phyloP scores from a whole-genome alignment of 108 stramenopile genomes.

The Cylindrotheca closterium region DNA sequence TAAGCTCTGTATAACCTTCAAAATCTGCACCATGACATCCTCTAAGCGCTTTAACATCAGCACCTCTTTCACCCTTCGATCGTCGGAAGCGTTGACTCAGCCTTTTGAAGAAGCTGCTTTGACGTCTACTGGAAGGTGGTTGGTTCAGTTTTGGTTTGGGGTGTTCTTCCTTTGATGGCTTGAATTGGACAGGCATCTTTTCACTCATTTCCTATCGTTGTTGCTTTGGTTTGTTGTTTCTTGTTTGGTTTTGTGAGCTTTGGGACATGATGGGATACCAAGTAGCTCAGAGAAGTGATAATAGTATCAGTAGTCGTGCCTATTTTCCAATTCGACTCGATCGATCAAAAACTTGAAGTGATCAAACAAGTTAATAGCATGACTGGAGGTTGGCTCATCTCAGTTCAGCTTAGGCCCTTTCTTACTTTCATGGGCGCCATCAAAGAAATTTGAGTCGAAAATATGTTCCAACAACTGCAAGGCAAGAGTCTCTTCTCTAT shows the following conservation, averaged over 20 bases:
- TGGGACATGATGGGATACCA: not conserved
- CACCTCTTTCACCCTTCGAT: slow-evolving; percentile 60
- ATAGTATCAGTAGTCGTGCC: not conserved
- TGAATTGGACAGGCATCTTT: too few relatives aligned
- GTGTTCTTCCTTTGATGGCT: not conserved
- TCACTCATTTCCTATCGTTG: not conserved
- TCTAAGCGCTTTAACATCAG: slow-evolving; percentile 63
- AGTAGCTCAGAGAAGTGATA: not conserved
- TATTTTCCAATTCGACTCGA: not conserved
- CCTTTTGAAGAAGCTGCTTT: slow-evolving; percentile 26
- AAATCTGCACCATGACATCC: slow-evolving; percentile 77
- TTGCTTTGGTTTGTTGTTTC: slow-evolving; percentile 3
- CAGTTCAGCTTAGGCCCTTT: not conserved
- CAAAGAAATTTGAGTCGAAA: slow-evolving; percentile 71
- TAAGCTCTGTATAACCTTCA: slow-evolving; percentile 68
- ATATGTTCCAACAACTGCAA: slow-evolving; percentile 77
- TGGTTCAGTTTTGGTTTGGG: not conserved
- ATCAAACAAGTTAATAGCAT: not conserved
- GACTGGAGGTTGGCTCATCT: not conserved
- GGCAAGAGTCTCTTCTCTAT: slow-evolving; percentile 66
- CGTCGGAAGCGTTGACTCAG: slow-evolving; percentile 34
- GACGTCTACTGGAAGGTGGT: slow-evolving; percentile 8
- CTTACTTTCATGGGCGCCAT: slow-evolving; percentile 9
- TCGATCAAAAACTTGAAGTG: not conserved
- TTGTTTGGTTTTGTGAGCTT: not conserved